Conservation (phyloP, 768 basidiomycete species). For the Coprinopsis cinerea region DNA sequence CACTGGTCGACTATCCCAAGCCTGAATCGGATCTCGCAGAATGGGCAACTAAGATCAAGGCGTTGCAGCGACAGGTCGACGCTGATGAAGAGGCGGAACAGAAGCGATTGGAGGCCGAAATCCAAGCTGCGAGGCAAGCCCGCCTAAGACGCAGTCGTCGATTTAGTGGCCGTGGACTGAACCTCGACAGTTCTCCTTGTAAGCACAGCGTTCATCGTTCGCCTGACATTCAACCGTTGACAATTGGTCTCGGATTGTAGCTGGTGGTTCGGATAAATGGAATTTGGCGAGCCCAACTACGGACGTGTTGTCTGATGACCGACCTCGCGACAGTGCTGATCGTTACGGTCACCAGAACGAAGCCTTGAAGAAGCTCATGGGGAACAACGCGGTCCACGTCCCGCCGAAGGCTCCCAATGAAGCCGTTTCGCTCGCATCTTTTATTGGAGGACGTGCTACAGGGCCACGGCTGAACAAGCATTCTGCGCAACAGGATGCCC, state of each 20-base stretch:
- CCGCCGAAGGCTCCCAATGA: slow-evolving; percentile 20
- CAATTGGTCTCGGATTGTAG: too few relatives aligned
- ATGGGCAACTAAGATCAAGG: slow-evolving; percentile 78
- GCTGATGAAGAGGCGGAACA: slow-evolving; percentile 77
- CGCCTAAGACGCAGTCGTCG: slow-evolving; percentile 43
- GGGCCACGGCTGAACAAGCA: slow-evolving; percentile 71
- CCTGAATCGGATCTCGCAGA: slow-evolving; percentile 68
- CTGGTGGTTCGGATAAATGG: slow-evolving; percentile 14
- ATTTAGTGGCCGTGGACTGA: slow-evolving; percentile 27
- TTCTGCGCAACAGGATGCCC: slow-evolving; percentile 63
- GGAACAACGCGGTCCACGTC: slow-evolving; percentile 23
- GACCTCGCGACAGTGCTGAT: slow-evolving; percentile 24
- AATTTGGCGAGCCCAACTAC: slow-evolving; percentile 8
- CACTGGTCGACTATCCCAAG: slow-evolving; percentile 37
- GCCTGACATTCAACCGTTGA: neutral
- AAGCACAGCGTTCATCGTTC: slow-evolving; percentile 22
- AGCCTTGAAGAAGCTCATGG: slow-evolving; percentile 41
- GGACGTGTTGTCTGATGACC: slow-evolving; percentile 18
- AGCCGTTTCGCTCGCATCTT: slow-evolving; percentile 69
- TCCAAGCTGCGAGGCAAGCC: slow-evolving; percentile 48
- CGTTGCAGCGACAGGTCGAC: slow-evolving; percentile 74
- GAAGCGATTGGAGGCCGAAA: slow-evolving; percentile 58
- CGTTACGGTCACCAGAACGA: slow-evolving; percentile 39
- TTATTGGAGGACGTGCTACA: slow-evolving; percentile 74
- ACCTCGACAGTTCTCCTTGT: slow-evolving; percentile 39